Conservation (phyloP, 1,284 basidiomycete species). For the Tausonia pullulans region DNA sequence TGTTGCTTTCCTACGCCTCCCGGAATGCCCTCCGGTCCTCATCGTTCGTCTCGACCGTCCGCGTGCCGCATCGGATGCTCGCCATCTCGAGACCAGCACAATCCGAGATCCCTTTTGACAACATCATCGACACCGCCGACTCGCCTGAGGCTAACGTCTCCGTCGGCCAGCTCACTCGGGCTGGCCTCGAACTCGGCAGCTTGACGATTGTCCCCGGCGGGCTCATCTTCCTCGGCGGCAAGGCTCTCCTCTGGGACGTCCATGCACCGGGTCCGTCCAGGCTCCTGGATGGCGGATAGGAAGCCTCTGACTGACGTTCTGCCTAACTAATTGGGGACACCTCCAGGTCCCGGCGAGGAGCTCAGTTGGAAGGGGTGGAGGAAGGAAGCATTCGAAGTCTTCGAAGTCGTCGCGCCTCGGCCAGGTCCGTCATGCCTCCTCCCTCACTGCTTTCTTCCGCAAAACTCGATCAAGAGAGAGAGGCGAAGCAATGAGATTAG, state of each 20-base stretch:
- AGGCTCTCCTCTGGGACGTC: conserved; percentile 83
- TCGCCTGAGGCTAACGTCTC: conserved; percentile 20
- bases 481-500: too few relatives aligned
- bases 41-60: too few relatives aligned
- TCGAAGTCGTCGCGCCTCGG: conserved; percentile 68
- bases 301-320: conserved; percentile 15
- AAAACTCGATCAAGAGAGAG: too few relatives aligned
- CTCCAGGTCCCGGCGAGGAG: conserved; percentile 15
- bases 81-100: not conserved
- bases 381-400: conserved; percentile 60
- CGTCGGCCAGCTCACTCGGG: conserved; percentile 25
- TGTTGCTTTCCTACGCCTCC: too few relatives aligned
- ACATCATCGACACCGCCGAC: conserved; percentile 24
- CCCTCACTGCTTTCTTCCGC: not conserved
- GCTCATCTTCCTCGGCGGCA: conserved; percentile 72
- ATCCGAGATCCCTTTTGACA: conserved; percentile 10
- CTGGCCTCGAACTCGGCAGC: conserved; percentile 37
- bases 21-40: too few relatives aligned
- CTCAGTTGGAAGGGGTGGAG: conserved; percentile 49
- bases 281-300: conserved; percentile 34
- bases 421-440: conserved; percentile 53
- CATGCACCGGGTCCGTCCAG: conserved; percentile 37
- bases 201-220: conserved; percentile 56
- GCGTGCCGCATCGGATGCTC: too few relatives aligned
- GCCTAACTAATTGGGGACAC: too few relatives aligned